Evolutionary conservation across 2,329 filamentous ascomycete species (phyloP), one percentile per base, ranked within the genome.

Genomic region (Claviceps spartinae): DNA sequence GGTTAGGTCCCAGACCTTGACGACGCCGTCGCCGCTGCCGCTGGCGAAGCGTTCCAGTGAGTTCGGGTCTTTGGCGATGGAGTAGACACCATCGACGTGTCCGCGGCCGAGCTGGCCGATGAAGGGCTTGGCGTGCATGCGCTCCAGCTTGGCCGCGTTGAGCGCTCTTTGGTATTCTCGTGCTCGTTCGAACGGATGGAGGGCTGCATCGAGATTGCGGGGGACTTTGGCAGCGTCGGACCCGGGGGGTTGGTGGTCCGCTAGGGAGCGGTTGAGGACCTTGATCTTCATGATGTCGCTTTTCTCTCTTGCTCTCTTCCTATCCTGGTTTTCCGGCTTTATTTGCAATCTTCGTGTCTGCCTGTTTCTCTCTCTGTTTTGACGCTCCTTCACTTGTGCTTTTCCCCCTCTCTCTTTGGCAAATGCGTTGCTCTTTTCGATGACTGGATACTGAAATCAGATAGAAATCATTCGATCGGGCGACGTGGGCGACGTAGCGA

Each of bases 171-270:
- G 66, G 59, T 75, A 76, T 71, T 95, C 90, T 67, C 89, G 76
- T 47, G 90, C 90, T 62, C 88, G 78, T 69, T 95, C 89, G 69
- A 96, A 95, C 2, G 88, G 90, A 69, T 95, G 89, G 54, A 91
- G 78, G 43, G 86, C 83, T 30, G 90, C 86, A 70, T 95, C 87
- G 62, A 94, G 76, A 63, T 86, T 87, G 58, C 82, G 78, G 54
- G 82, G 80, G 60, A 79, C 72, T 62, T 82, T 83, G 50, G 79
- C 69, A 51, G 82, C 78, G 65, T 78, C 77, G 52, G 81, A 81
- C 54, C 84, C 84, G 18, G 82, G 76, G 30, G 83, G 76, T 67
- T 86, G 82, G 59, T 82, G 76, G 53, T 80, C 77, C 61, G 78
- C 73, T 43, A 79, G 71, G 30, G 83, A 79, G 59, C 84, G 79